Evolutionary conservation across 352 stramenopile genomes (phyloP), one percentile per base, ranked within the genome.

Genomic region (Phytophthora colocasiae): DNA sequence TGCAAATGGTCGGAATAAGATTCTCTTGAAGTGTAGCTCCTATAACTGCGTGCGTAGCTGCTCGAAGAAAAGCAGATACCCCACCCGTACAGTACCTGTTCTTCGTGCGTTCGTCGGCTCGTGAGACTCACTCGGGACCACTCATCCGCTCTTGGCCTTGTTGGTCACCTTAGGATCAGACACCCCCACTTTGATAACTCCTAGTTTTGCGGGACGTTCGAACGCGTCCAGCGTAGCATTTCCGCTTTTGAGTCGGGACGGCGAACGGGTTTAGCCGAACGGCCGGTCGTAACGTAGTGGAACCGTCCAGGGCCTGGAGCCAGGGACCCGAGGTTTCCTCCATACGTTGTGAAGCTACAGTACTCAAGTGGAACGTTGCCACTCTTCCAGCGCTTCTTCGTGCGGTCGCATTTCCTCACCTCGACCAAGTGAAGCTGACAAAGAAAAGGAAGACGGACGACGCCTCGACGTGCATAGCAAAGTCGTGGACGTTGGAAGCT

Each of bases 381-480:
- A 14, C 31, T 36, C 31, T 36, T 40, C 55, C 10, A 5, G 15
- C 48, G 8, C 31, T 44, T 24, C 34, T 46, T 67, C 50, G 59
- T 55, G 46, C 49, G 31, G 15, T 67, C 48, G 51, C 17, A 12
- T 27, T 27, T 32, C n/a, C n/a, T 27, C 27, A 11, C 31, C 15
- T 61, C 19, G 45, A 22, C 26, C 24, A 51, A 58, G 36, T 50
- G 45, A 54, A 38, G 52, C 17, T 19, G 41, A 48, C 63, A 58
- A 64, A 73, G 58, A 68, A 69, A 59, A 69, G 50, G 38, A 45
- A 29, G 53, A 24, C 31, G 54, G 2, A 64, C 62, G 45, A 72
- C 56, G 56, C 44, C 52, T 72, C 50, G 63, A 71, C 62, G 62
- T 68, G 45, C 44, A 72, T 67, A 64, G 52, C 46, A 61, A 72